phyloP scores from a whole-genome alignment of 768 basidiomycete species.

The Lentinula raphanica region DNA sequence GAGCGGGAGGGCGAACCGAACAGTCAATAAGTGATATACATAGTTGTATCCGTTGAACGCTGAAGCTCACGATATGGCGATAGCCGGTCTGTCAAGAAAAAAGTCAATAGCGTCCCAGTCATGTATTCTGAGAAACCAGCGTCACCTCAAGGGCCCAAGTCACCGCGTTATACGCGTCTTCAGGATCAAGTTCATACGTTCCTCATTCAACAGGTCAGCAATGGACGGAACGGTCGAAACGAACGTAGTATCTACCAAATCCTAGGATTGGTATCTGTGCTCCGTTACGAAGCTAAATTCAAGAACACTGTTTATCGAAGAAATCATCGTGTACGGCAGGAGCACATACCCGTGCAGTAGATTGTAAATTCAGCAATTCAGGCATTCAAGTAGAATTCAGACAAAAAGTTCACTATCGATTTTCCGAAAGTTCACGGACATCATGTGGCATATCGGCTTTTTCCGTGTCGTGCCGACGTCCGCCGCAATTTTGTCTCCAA shows the following conservation, averaged over 20 bases:
- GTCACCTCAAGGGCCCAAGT: constrained; percentile 58
- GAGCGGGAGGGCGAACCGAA: constrained; percentile 2
- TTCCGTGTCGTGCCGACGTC: no score
- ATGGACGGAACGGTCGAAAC: neutral
- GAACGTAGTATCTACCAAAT: constrained; percentile 30
- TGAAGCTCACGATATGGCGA: constrained; percentile 48
- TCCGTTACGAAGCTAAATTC: constrained; percentile 44
- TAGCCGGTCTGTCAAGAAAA: constrained; percentile 48
- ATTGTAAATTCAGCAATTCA: neutral
- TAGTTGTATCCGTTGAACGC: no score
- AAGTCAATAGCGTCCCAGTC: neutral
- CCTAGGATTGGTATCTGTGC: constrained; percentile 50
- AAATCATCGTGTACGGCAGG: neutral
- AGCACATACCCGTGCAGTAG: neutral
- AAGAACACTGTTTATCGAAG: no score
- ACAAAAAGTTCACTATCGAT: neutral
- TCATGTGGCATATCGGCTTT: no score
- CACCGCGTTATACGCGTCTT: constrained; percentile 50
- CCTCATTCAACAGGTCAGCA: constrained; percentile 17
- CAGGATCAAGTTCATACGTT: constrained; percentile 51
- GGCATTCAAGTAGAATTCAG: neutral
- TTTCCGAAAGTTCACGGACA: neutral
- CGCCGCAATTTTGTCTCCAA: no score
- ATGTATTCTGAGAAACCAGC: neutral
- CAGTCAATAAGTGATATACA: neutral